Evolutionary conservation across 1,284 basidiomycete species (phyloP), one percentile per base, ranked within the genome.

Genomic region (Ceraceosorus guamensis): DNA sequence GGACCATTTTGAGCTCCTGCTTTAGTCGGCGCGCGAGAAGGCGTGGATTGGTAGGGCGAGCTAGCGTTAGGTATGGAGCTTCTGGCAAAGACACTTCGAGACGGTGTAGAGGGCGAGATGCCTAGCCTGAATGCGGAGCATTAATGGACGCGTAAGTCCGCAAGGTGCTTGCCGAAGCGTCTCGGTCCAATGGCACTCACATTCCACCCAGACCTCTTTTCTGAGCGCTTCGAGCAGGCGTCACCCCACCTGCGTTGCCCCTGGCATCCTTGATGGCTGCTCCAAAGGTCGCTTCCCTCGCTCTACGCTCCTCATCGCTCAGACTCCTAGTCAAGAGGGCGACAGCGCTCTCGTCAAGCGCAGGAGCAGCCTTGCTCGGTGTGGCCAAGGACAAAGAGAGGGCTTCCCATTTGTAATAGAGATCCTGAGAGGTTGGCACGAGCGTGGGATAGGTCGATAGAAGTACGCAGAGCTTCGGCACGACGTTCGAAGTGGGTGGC

Each of bases 381-480:
- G 60, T 50, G 6, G 49, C 50, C 41, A 65, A 53, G 52, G 65
- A 62, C 55, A 70, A 46, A 10, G 64, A 59, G 33, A 68, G 65
- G 2, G 69, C 65, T 48, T 69, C 67, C 57, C 59, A 68, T 55
- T 70, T 69, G 57, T 68, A 71, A 47, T 59, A 71, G 44, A 71
- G 57, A 35, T 66, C 63, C 50, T 67, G 53, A 11, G 68, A 60
- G 7, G 60, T 48, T 48, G 39, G 39, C 39, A 41, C 39, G 11
- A 11, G 39, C 39, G 10, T 11, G 11, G 39, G 39, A 3, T 41
- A 41, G 39, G 39, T 41, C 2, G 39, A 11, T 2, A 41, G 3
- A 11, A 41, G 39, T 24, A 24, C 24, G 24, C 24, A 24, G 24
- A 24, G 24, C 24, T 24, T 24, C 24, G 24, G 3, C 24, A 24